A percentile compares a stretch with the other conserved stretches of the same genome.
Evolutionary conservation across 352 stramenopile genomes (phyloP).

Genomic region (Phytophthora hibernalis): DNA sequence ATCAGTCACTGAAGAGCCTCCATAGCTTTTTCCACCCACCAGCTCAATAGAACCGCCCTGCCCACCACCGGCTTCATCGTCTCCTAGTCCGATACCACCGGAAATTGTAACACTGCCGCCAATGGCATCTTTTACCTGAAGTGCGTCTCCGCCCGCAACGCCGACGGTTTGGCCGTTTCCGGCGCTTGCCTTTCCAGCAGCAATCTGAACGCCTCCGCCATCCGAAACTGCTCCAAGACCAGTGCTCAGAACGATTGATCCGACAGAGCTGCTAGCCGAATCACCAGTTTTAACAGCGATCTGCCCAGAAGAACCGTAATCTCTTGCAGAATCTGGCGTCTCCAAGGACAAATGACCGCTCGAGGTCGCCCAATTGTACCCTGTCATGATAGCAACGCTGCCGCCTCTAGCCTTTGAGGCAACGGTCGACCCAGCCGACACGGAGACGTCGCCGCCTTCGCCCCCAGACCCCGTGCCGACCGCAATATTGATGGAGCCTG

Average conservation of each 20-base stretch:
- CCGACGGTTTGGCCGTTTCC: slow-evolving; percentile 45
- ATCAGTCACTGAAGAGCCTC: slow-evolving; percentile 44
- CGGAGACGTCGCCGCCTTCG: slow-evolving; percentile 48
- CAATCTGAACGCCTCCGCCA: slow-evolving; percentile 49
- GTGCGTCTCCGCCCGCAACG: slow-evolving; percentile 50
- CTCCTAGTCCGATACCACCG: slow-evolving; percentile 48
- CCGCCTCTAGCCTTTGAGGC: slow-evolving; percentile 44
- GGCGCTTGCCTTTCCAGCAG: slow-evolving; percentile 43
- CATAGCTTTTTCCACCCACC: slow-evolving; percentile 54
- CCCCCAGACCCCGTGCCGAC: slow-evolving; percentile 47
- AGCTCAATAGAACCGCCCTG: slow-evolving; percentile 51
- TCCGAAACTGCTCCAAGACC: slow-evolving; percentile 46
- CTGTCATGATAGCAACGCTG: slow-evolving; percentile 50
- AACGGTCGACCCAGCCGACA: slow-evolving; percentile 50
- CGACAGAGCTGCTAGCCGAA: slow-evolving; percentile 38
- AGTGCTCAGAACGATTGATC: slow-evolving; percentile 56
- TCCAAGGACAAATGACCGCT: slow-evolving; percentile 53
- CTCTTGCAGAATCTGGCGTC: slow-evolving; percentile 46
- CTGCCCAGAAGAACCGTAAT: slow-evolving; percentile 47
- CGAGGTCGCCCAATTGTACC: slow-evolving; percentile 45
- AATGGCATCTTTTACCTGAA: slow-evolving; percentile 43
- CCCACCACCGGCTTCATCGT: slow-evolving; percentile 48
- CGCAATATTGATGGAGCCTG: slow-evolving; percentile 52
- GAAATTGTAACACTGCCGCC: slow-evolving; percentile 47
- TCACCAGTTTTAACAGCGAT: slow-evolving; percentile 50